Evolutionary conservation across 257 asterid species (phyloP).

Genomic region (Echites panduratus): DNA sequence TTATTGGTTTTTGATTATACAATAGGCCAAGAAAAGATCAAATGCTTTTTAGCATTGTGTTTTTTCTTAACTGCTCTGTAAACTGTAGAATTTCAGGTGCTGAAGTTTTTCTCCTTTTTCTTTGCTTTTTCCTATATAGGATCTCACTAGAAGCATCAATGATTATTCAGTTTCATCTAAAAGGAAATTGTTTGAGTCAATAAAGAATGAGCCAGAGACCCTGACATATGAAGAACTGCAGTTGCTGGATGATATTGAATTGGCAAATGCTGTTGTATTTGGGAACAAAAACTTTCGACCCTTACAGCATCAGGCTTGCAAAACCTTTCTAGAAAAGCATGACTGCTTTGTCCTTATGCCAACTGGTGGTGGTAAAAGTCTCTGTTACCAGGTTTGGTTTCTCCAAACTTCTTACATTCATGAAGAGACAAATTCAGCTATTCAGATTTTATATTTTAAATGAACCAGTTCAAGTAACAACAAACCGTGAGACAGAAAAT

Average conservation of each 20-base stretch:
- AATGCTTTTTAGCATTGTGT: not conserved
- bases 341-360: constrained; percentile 97
- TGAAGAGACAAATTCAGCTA: not conserved
- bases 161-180: constrained; percentile 44
- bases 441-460: not conserved
- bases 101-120: constrained; percentile 15
- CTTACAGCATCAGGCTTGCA: constrained; percentile 78
- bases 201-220: constrained; percentile 29
- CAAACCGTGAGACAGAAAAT: not conserved
- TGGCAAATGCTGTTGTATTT: constrained; percentile 91
- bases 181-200: constrained; percentile 19
- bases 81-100: constrained; percentile 1
- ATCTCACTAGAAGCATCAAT: constrained; percentile 35
- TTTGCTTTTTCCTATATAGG: constrained; percentile 29
- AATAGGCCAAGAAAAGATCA: not conserved
- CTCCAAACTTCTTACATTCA: not conserved
- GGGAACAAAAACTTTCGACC: constrained; percentile 79
- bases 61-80: not conserved
- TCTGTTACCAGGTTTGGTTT: constrained; percentile 86
- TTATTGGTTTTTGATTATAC: not conserved
- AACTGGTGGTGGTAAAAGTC: constrained; percentile 98
- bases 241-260: constrained; percentile 63
- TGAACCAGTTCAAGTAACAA: not conserved
- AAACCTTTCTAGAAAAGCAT: constrained; percentile 51
- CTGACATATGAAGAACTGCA: constrained; percentile 70